phyloP scores from a whole-genome alignment of 768 basidiomycete species.

The Exsudoporus frostii region DNA sequence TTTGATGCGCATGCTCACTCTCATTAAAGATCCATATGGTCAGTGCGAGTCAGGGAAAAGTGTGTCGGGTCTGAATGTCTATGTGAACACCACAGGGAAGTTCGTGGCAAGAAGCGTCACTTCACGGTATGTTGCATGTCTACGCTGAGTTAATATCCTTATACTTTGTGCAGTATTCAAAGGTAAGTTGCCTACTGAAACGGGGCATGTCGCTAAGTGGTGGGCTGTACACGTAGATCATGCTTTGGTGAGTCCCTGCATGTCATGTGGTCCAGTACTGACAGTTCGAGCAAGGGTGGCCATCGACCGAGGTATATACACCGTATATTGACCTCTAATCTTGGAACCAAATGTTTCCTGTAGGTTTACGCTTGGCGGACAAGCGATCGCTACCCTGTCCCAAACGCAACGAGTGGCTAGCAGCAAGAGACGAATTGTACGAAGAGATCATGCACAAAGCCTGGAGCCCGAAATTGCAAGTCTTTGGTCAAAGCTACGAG shows the following conservation, averaged over 20 bases:
- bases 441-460: conserved; percentile 91
- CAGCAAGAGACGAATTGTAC: conserved; percentile 77
- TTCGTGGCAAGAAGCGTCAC: conserved; percentile 77
- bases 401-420: conserved; percentile 65
- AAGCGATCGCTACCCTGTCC: conserved; percentile 92
- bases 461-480: conserved; percentile 68
- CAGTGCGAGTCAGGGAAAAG: conserved; percentile 34
- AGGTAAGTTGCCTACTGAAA: conserved; percentile 43
- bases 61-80: conserved; percentile 23
- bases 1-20: conserved; percentile 2
- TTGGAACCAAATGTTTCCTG: background rate
- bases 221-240: conserved; percentile 48
- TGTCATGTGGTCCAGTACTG: background rate
- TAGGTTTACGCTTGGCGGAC: conserved; percentile 87
- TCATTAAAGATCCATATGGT: conserved; percentile 74
- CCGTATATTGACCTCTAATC: background rate
- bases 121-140: conserved; percentile 62
- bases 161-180: conserved; percentile 58
- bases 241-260: conserved; percentile 69
- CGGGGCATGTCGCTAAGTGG: conserved; percentile 3
- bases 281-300: conserved; percentile 68
- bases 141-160: background rate
- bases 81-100: conserved; percentile 62
- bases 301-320: conserved; percentile 70
- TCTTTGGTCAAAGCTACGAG: conserved; percentile 90